Evolutionary conservation across 768 basidiomycete genomes (phyloP), one percentile per base, ranked within the genome.

Genomic region (Pluteus cervinus): DNA sequence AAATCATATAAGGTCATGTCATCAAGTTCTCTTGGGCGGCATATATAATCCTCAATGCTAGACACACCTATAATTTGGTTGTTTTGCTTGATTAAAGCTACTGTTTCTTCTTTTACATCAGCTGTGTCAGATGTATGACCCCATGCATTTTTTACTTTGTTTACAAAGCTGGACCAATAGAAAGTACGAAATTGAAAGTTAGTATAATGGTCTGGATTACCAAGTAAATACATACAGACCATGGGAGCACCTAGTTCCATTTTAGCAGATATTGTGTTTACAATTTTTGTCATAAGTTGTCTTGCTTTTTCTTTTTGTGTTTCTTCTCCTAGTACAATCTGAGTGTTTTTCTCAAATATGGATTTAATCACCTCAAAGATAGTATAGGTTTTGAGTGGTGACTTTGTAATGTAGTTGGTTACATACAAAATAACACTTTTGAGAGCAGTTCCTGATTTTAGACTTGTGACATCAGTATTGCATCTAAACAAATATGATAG

Each of bases 321-420:
- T 7, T 33, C 16, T n/a, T 33, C 28, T 3, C 50, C 49, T 8
- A 42, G 41, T 1, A 58, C 16, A 5, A 54, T 37, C n/a, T 60
- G 50, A 12, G 43, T 12, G 30, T 58, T 47, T 21, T 53, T 52
- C 0, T 51, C 42, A 33, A 59, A 54, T 0, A 61, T 40, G 8
- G 50, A 38, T 9, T 41, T 39, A 1, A 62, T 44, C 5, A 56
- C 41, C 0, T 65, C 52, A 50, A 69, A 68, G 16, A 66, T 52
- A 10, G 47, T 48, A 46, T 65, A 53, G 0, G 61, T 65, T 31
- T 68, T 64, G 3, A 65, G 29, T 2, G 37, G 17, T 2, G 44
- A 20, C 39, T 69, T 67, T 1, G 60, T 61, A 5, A 66, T 51
- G 38, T 66, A 67, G 41, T 67, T 61, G 4, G 62, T 55, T 0